A percentile compares a stretch with the other conserved stretches of the same genome.
These are phyloP conservation scores for Smittium culicis DNA, from an alignment of 371 early-diverging fungal genomes.

Conservation along the genomic window DNA sequence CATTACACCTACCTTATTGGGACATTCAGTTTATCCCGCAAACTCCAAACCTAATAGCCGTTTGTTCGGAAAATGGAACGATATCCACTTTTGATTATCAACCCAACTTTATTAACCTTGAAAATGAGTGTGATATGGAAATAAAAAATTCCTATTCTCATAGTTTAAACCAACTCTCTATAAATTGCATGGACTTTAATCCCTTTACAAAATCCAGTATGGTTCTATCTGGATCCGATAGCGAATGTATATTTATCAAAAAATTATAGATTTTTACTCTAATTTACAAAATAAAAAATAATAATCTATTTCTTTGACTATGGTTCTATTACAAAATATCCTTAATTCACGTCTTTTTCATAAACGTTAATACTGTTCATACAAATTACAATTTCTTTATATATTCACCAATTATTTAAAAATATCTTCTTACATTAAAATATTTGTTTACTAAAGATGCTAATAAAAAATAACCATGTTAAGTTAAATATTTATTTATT, in stretches of 20 bases:
- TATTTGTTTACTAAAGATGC: too few species aligned
- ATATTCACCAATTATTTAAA: too few species aligned
- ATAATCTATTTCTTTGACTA: too few species aligned
- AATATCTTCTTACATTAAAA: too few species aligned
- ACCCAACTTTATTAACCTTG: not conserved
- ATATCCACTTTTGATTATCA: slow-evolving; percentile 6
- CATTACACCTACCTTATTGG: not conserved
- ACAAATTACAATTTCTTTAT: too few species aligned
- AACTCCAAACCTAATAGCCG: not conserved
- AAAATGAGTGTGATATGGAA: not conserved
- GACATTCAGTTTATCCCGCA: slow-evolving; percentile 8
- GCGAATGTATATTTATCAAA: slow-evolving; percentile 10
- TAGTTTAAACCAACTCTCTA: slow-evolving; percentile 6
- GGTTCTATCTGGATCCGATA: slow-evolving; percentile 6
- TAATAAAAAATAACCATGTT: too few species aligned
- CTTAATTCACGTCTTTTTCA: too few species aligned
- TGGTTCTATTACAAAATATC: too few species aligned
- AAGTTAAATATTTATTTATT: too few species aligned
- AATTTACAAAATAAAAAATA: too few species aligned
- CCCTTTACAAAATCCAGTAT: not conserved
- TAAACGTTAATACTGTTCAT: too few species aligned
- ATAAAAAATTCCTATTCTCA: not conserved
- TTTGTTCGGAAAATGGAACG: slow-evolving; percentile 7
- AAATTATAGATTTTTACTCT: not conserved
- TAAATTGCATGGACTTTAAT: slow-evolving; percentile 7